Percentiles rank a stretch among this genome's conserved stretches.
Evolutionary conservation across 2,329 filamentous ascomycete genomes (phyloP).

Genomic region (Aspergillus awamori): DNA sequence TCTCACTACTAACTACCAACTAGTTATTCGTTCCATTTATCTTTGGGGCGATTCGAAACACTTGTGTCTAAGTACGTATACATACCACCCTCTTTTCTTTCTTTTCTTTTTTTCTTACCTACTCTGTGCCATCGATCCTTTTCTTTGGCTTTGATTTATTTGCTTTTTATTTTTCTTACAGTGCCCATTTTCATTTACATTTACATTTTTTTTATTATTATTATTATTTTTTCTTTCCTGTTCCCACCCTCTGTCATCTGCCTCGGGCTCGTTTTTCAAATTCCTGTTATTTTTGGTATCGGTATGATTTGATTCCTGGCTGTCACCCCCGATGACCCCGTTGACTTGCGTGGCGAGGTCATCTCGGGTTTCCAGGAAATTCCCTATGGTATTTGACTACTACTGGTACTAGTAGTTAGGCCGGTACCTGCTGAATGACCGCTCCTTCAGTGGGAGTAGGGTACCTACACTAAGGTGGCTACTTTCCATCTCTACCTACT

Average conservation of each 20-base stretch:
- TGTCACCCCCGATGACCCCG: background rate
- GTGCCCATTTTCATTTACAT: background rate
- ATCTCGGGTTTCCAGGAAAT: background rate
- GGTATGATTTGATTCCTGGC: background rate
- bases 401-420: no score
- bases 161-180: conserved; percentile 15
- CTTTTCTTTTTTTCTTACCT: background rate
- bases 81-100: conserved; percentile 12
- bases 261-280: background rate
- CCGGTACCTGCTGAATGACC: no score
- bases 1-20: no score
- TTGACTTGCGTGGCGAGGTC: background rate
- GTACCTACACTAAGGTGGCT: background rate
- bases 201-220: background rate
- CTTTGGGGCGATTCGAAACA: conserved; percentile 5
- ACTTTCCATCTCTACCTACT: background rate
- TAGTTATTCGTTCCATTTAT: background rate
- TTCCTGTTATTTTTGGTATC: background rate
- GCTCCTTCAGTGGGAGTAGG: background rate
- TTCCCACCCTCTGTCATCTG: background rate
- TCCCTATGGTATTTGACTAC: no score
- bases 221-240: conserved; percentile 3
- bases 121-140: background rate
- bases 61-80: conserved; percentile 16
- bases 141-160: conserved; percentile 3